Percentiles rank a stretch among this genome's conserved stretches.
Conservation (phyloP, 345 rosid genomes). For the Salix purpurea region DNA sequence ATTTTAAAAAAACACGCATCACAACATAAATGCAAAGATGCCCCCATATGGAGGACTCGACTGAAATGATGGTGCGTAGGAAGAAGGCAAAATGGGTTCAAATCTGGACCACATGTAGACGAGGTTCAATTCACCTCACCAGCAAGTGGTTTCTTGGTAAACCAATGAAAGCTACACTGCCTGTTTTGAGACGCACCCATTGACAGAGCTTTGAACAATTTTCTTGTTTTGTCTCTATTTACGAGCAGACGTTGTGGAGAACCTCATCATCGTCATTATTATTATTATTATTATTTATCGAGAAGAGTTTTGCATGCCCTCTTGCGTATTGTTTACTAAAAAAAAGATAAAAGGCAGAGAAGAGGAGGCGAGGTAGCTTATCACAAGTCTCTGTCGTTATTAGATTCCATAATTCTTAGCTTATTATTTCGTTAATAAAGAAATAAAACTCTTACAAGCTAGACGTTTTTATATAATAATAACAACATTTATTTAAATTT, state of each 20-base stretch:
- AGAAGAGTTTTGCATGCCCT: not conserved
- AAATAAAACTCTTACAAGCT: no score
- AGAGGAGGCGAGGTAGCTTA: not conserved
- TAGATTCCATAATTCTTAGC: no score
- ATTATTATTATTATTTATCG: not conserved
- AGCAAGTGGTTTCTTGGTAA: not conserved
- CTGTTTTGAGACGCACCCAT: not conserved
- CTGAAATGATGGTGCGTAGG: not conserved
- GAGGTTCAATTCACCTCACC: conserved; percentile 19
- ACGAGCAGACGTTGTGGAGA: not conserved
- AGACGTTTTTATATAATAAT: no score
- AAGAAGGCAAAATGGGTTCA: not conserved
- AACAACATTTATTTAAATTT: no score
- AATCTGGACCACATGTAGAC: not conserved
- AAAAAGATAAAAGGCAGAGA: not conserved
- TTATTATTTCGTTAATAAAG: no score
- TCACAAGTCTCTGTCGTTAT: no score
- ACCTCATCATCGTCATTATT: not conserved
- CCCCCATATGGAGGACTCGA: not conserved
- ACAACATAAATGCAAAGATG: no score
- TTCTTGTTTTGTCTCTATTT: not conserved
- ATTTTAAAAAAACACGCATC: no score
- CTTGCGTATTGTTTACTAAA: not conserved
- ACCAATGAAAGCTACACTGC: conserved; percentile 12
- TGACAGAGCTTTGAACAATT: not conserved